Evolutionary conservation across 352 stramenopile species (phyloP).

Genomic region (Phytopythium aichiense): DNA sequence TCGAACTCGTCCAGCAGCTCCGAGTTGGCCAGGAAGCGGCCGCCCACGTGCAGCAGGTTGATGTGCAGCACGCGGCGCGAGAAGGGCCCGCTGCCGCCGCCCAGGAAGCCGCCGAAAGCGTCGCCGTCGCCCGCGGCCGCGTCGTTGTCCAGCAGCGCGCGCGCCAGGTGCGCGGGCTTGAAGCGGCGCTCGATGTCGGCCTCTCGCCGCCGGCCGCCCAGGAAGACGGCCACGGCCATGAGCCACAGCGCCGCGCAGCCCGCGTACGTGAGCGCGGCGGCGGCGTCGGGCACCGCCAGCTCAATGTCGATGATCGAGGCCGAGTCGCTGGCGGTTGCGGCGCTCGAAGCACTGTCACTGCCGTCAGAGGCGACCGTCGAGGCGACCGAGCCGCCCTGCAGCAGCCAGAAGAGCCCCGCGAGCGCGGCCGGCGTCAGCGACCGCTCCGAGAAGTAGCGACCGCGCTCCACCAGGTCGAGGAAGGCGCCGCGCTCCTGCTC

Average conservation of each 20-base stretch:
- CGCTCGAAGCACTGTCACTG: slow-evolving; percentile 5
- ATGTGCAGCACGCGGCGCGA: slow-evolving; percentile 39
- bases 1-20: slow-evolving; percentile 57
- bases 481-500: slow-evolving; percentile 42
- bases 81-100: slow-evolving; percentile 11
- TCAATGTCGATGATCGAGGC: slow-evolving; percentile 26
- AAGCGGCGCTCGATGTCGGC: slow-evolving; percentile 42
- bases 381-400: slow-evolving; percentile 36
- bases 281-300: slow-evolving; percentile 28
- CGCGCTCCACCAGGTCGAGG: slow-evolving; percentile 34
- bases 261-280: slow-evolving; percentile 31
- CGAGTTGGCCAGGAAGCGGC: slow-evolving; percentile 45
- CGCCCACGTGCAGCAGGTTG: slow-evolving; percentile 42
- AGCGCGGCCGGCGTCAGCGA: slow-evolving; percentile 43
- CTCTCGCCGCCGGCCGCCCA: slow-evolving; percentile 37
- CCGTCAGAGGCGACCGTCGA: slow-evolving; percentile 11
- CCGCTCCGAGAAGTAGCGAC: slow-evolving; percentile 44
- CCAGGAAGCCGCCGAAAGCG: background rate
- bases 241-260: slow-evolving; percentile 33
- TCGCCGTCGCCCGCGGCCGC: background rate
- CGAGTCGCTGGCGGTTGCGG: slow-evolving; percentile 21
- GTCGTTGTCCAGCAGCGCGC: slow-evolving; percentile 31
- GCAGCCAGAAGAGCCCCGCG: slow-evolving; percentile 49
- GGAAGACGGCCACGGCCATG: slow-evolving; percentile 33
- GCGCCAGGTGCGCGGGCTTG: slow-evolving; percentile 39